phyloP scores from a whole-genome alignment of 768 basidiomycete species.

The Tylopilus sp. region DNA sequence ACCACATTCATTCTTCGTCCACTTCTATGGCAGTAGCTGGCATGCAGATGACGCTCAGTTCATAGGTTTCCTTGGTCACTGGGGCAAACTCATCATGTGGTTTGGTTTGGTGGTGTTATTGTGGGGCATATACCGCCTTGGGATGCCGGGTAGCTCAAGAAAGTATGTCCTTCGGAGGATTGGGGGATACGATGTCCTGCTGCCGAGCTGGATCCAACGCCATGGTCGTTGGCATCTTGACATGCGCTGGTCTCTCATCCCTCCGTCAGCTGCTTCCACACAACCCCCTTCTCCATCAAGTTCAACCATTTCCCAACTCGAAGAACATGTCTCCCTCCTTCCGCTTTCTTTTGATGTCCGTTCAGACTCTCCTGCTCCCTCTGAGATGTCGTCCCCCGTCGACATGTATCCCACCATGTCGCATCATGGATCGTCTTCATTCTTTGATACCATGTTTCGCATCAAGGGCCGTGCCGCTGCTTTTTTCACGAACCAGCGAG shows the following conservation, averaged over 20 bases:
- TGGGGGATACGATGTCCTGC: slow-evolving; percentile 72
- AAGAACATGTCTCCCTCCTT: slow-evolving; percentile 50
- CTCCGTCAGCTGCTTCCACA: slow-evolving; percentile 39
- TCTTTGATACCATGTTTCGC: slow-evolving; percentile 52
- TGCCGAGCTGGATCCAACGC: slow-evolving; percentile 69
- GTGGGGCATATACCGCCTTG: slow-evolving; percentile 58
- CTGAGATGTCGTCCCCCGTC: slow-evolving; percentile 42
- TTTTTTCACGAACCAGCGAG: slow-evolving; percentile 42
- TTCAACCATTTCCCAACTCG: slow-evolving; percentile 46
- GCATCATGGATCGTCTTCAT: slow-evolving; percentile 36
- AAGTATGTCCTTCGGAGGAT: slow-evolving; percentile 57
- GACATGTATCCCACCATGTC: slow-evolving; percentile 42
- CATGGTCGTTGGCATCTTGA: slow-evolving; percentile 75
- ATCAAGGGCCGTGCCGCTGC: slow-evolving; percentile 52
- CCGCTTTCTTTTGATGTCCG: slow-evolving; percentile 61
- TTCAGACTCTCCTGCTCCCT: slow-evolving; percentile 53
- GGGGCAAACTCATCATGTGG: slow-evolving; percentile 90
- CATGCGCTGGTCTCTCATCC: slow-evolving; percentile 51
- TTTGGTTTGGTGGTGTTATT: slow-evolving; percentile 71
- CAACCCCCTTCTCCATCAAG: slow-evolving; percentile 46
- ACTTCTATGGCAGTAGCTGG: slow-evolving; percentile 98
- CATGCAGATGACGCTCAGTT: slow-evolving; percentile 98
- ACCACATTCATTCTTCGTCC: slow-evolving; percentile 91
- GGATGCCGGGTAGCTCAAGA: slow-evolving; percentile 56
- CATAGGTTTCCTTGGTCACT: slow-evolving; percentile 84